phyloP scores from a whole-genome alignment of 345 rosid species.

The Firmiana major region DNA sequence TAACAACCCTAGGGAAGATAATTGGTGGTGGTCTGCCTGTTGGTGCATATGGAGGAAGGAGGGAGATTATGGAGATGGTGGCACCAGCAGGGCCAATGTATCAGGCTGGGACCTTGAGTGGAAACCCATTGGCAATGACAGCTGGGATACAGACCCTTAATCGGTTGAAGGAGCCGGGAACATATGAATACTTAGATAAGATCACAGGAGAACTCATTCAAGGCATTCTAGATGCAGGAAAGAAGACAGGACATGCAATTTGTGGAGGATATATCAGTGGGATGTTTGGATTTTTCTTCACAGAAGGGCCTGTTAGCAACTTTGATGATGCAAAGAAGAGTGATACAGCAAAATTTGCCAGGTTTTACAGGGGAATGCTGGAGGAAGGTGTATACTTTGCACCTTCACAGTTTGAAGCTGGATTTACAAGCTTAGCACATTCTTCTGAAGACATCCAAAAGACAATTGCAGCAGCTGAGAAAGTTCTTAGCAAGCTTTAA shows the following conservation, averaged over 20 bases:
- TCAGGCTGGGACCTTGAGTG: slow-evolving; percentile 95
- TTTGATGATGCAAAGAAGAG: slow-evolving; percentile 85
- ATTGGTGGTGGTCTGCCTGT: slow-evolving; percentile 93
- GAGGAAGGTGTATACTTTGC: slow-evolving; percentile 96
- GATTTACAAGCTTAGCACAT: slow-evolving; percentile 93
- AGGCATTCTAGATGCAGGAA: slow-evolving; percentile 76
- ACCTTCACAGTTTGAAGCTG: slow-evolving; percentile 95
- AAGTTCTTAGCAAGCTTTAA: slow-evolving; percentile 61
- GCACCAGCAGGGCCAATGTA: slow-evolving; percentile 99
- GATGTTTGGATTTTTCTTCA: slow-evolving; percentile 97
- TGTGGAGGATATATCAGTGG: slow-evolving; percentile 81
- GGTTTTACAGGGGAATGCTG: slow-evolving; percentile 74
- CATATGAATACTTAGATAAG: slow-evolving; percentile 72
- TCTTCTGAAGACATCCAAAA: slow-evolving; percentile 60
- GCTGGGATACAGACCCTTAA: slow-evolving; percentile 82
- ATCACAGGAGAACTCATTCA: slow-evolving; percentile 60
- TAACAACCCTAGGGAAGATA: slow-evolving; percentile 85
- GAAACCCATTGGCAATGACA: slow-evolving; percentile 95
- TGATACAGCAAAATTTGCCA: slow-evolving; percentile 71
- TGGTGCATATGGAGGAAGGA: slow-evolving; percentile 94
- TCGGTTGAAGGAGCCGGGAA: slow-evolving; percentile 69
- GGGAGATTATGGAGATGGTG: slow-evolving; percentile 94
- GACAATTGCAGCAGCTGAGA: slow-evolving; percentile 83
- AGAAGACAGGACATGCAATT: slow-evolving; percentile 82
- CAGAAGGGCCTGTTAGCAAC: slow-evolving; percentile 78